These are phyloP conservation scores for Beauveria rudraprayagi DNA, from an alignment of 2,329 filamentous ascomycete genomes.

Conservation along the genomic window DNA sequence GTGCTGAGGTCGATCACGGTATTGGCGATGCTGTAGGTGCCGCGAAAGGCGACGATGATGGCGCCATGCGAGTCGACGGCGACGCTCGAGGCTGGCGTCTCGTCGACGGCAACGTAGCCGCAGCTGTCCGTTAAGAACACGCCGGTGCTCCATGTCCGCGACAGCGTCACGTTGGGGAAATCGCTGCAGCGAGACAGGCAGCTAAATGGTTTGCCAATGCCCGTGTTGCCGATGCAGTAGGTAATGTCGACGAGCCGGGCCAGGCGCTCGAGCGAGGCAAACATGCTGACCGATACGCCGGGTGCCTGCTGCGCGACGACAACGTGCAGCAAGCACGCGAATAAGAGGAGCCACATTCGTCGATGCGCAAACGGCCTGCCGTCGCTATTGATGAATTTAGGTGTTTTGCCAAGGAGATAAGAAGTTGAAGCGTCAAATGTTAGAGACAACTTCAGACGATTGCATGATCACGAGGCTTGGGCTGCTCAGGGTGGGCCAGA, in stretches of 20 bases:
- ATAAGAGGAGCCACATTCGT: neutral
- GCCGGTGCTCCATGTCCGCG: slow-evolving; percentile 87
- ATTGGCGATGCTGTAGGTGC: slow-evolving; percentile 89
- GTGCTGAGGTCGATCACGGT: slow-evolving; percentile 86
- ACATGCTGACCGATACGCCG: slow-evolving; percentile 55
- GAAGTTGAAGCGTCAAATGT: neutral
- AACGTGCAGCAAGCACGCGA: neutral
- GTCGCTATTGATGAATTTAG: neutral
- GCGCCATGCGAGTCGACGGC: slow-evolving; percentile 19
- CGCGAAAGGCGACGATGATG: slow-evolving; percentile 83
- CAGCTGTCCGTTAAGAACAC: slow-evolving; percentile 81
- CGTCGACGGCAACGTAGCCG: slow-evolving; percentile 87
- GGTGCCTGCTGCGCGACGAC: neutral
- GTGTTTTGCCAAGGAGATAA: neutral
- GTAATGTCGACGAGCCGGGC: slow-evolving; percentile 89
- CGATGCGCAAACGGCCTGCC: neutral
- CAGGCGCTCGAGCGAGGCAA: slow-evolving; percentile 75
- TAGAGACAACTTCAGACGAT: neutral
- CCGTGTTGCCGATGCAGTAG: slow-evolving; percentile 84
- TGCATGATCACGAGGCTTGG: slow-evolving; percentile 5
- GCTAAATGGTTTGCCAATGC: slow-evolving; percentile 72
- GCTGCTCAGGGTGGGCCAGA: slow-evolving; percentile 6
- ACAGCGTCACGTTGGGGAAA: slow-evolving; percentile 70
- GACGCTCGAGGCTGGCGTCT: slow-evolving; percentile 29
- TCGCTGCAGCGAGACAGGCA: slow-evolving; percentile 81